Conservation (phyloP, 2,329 filamentous ascomycete species). For the Thelonectria discophora region DNA sequence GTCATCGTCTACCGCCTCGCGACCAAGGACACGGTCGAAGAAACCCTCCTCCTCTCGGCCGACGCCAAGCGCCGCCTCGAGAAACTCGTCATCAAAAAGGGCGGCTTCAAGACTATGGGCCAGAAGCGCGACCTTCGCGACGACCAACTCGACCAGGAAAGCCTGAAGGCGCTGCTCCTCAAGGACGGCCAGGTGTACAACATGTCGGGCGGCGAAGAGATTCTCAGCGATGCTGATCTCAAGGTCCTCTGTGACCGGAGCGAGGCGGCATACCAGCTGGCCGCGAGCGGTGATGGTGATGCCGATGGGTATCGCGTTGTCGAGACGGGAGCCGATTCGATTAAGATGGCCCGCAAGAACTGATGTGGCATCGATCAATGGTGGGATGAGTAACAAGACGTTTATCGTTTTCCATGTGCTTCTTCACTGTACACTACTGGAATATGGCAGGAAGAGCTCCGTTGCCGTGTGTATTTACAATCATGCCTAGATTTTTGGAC, state of each 20-base stretch:
- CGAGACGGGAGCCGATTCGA: constrained; percentile 72
- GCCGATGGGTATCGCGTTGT: constrained; percentile 79
- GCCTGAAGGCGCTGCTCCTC: constrained; percentile 68
- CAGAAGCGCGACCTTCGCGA: constrained; percentile 66
- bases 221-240: constrained; percentile 81
- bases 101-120: constrained; percentile 77
- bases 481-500: neutral
- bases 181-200: constrained; percentile 76
- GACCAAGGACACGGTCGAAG: constrained; percentile 92
- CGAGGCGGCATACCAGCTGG: constrained; percentile 71
- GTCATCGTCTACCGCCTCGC: constrained; percentile 95
- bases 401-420: too few species aligned
- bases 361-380: constrained; percentile 1
- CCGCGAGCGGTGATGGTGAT: constrained; percentile 80
- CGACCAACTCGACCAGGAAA: constrained; percentile 65
- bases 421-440: constrained; percentile 5
- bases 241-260: constrained; percentile 80
- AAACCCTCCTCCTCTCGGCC: constrained; percentile 84
- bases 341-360: constrained; percentile 50
- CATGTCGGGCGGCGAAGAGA: constrained; percentile 65
- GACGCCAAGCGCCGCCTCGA: constrained; percentile 92
- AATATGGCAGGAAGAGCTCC: constrained; percentile 23
- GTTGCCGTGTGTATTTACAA: constrained; percentile 6
- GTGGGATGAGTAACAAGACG: too few species aligned
- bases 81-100: constrained; percentile 95